Base-by-base conservation (phyloP, 164 flowering plant genomes). In the Amborella trichopoda region DNA sequence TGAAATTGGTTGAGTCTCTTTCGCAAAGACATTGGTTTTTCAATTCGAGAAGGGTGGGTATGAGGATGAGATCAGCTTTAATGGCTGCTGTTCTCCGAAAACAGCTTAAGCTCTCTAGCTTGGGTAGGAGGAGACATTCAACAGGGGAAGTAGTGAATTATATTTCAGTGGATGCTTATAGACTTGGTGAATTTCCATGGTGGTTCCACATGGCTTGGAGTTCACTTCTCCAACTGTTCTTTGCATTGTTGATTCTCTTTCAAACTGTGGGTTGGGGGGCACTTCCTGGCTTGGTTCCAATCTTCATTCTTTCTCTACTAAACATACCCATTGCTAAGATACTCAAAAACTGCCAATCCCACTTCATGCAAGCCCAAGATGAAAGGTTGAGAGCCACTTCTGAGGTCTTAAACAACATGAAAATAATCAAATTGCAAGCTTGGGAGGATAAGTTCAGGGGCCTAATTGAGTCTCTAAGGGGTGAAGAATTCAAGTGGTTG, bases 131-230 rank as follows among this genome's bases (percentile, higher is more conserved):
- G 57, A 67, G 65, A 36, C 91, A 90, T 42, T 75, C 95, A 16
- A 68, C 82, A 2, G 95, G 97, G 2, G 95, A 86, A 71, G 65
- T 86, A 28, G 91, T 83, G 52, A 86, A 83, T 30, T 90, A 86
- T 44, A 78, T 90, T 2, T 77, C 88, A 2, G 78, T 90, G 3
- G 95, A 90, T 71, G 95, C 94, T 26, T 81, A 83, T 45, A 55
- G 94, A 28, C 71, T 90, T 70, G 91, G 89, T 2, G 97, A 90
- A 39, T 74, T 63, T 48, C 70, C 73, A 0, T 73, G 75, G 74
- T 77, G 88, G 88, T 72, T 83, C 46, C 97, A 90, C 47, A 33
- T 62, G 3, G 33, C 53, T 11, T 90, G 94, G 95, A 59, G 58
- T 25, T 32, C 43, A 2, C 40, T 40, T 8, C 16, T 83, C 43